Evolutionary conservation across 148 eudicot species (phyloP).

Genomic region (Chenopodium suecicum): DNA sequence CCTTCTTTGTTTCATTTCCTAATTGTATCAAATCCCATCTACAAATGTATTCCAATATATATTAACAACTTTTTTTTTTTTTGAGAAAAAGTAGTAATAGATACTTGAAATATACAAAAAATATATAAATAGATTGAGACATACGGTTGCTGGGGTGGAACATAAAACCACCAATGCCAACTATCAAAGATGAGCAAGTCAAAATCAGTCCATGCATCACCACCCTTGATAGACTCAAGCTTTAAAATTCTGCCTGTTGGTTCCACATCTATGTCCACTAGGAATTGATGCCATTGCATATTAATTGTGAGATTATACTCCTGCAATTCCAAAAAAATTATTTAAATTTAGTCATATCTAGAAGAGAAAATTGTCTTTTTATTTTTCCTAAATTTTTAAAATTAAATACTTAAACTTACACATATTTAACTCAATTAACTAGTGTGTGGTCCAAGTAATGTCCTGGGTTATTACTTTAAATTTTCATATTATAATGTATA

Average conservation of each 20-base stretch:
- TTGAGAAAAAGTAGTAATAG: too few relatives aligned
- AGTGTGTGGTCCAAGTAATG: too few relatives aligned
- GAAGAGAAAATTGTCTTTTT: too few relatives aligned
- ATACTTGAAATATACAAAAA: too few relatives aligned
- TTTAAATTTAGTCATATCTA: too few relatives aligned
- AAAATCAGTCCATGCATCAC: slow-evolving; percentile 44
- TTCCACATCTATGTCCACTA: slow-evolving; percentile 52
- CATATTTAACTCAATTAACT: too few relatives aligned
- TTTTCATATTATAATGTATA: too few relatives aligned
- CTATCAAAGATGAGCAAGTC: slow-evolving; percentile 64
- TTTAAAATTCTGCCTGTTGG: slow-evolving; percentile 46
- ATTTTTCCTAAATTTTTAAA: too few relatives aligned
- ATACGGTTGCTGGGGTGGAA: slow-evolving; percentile 58
- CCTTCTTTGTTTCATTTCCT: slow-evolving; percentile 28
- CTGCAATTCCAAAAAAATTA: slow-evolving; percentile 19
- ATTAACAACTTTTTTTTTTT: too few relatives aligned
- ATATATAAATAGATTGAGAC: neutral
- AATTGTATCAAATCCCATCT: slow-evolving; percentile 65
- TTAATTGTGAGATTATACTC: slow-evolving; percentile 44
- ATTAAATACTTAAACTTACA: too few relatives aligned
- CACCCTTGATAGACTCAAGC: slow-evolving; percentile 50
- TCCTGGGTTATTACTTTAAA: too few relatives aligned
- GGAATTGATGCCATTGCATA: slow-evolving; percentile 40
- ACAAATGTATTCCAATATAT: slow-evolving; percentile 1
- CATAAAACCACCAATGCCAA: slow-evolving; percentile 78